These are phyloP conservation scores for Penicillium brevicompactum DNA, from an alignment of 2,329 filamentous ascomycete species.

Conservation along the genomic window DNA sequence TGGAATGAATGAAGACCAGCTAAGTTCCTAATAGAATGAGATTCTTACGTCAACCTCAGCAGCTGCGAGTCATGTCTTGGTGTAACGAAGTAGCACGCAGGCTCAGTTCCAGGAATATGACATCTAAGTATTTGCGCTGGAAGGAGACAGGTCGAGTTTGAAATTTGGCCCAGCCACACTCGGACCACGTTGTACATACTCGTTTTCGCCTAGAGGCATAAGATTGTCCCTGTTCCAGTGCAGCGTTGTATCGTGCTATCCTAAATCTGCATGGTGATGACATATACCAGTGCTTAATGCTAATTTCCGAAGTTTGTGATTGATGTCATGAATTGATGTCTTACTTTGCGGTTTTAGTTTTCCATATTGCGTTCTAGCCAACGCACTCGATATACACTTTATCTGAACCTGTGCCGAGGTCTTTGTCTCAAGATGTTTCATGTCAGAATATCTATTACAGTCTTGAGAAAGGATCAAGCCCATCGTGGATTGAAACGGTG, in stretches of 20 bases:
- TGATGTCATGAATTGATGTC: conserved; percentile 1
- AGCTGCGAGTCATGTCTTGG: neutral
- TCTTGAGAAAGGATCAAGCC: neutral
- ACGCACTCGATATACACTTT: neutral
- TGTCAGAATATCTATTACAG: neutral
- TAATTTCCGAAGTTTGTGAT: neutral
- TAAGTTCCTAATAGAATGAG: neutral
- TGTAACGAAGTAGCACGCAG: neutral
- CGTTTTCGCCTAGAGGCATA: neutral
- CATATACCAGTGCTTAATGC: neutral
- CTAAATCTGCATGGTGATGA: neutral
- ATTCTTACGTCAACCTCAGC: neutral
- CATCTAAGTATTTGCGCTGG: neutral
- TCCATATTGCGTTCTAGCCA: neutral
- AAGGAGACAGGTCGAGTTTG: neutral
- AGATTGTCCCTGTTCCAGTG: conserved; percentile 8
- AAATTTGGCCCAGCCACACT: neutral
- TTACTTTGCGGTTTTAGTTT: conserved; percentile 7
- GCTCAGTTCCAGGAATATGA: conserved; percentile 4
- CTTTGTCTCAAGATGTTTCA: conserved; percentile 6
- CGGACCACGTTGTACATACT: neutral
- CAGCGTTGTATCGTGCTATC: conserved; percentile 3
- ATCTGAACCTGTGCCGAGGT: neutral
- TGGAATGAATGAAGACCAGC: neutral
- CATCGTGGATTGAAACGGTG: neutral